Evolutionary conservation across 2,329 filamentous ascomycete species (phyloP), one percentile per base, ranked within the genome.

Genomic region (Talaromyces sp.): DNA sequence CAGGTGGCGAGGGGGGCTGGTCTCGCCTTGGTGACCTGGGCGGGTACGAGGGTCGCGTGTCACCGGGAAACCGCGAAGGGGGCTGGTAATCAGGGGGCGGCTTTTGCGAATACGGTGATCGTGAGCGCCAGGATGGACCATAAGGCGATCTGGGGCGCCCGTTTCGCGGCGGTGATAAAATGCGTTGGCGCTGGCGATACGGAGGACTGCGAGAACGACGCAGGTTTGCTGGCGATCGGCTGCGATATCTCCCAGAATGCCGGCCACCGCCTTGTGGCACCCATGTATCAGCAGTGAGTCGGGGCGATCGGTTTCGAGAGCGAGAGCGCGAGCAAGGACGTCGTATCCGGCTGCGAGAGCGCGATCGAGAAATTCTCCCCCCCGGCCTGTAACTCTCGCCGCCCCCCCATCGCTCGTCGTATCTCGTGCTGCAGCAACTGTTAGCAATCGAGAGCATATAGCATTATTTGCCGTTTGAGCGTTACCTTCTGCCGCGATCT

Each of bases 331-430:
- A 67, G 61, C 55, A 50, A 19, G 56, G 59, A 11, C 69, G 68
- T 58, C 73, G 71, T 53, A 67, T 68, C 62, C 74, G 76, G 17
- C 68, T 70, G 58, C 74, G 71, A 62, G 75, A 72, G 51, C 71
- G 70, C 55, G 70, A 72, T 41, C 72, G 71, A 60, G 66, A 65
- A 32, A 64, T 46, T 63, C 72, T 69, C 53, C 70, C 70, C 29
- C 65, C 64, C 11, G 76, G 76, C n/a, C 76, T 75, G 68, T 78
- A 78, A 62, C 75, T 77, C 65, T 78, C 76, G 55, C 76, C 74
- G 46, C 75, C 75, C 60, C 41, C 43, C 43, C 76, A 73, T n/a
- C 75, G 73, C 31, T 74, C 72, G 59, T 77, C 73, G 64, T 73
- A 75, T 64, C 74, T 75, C 61, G 41, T 56, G 29, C 31, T 49